Percentiles rank a stretch among this genome's conserved stretches.
Evolutionary conservation across 2,329 filamentous ascomycete genomes (phyloP).

Genomic region (Aspergillus niger): DNA sequence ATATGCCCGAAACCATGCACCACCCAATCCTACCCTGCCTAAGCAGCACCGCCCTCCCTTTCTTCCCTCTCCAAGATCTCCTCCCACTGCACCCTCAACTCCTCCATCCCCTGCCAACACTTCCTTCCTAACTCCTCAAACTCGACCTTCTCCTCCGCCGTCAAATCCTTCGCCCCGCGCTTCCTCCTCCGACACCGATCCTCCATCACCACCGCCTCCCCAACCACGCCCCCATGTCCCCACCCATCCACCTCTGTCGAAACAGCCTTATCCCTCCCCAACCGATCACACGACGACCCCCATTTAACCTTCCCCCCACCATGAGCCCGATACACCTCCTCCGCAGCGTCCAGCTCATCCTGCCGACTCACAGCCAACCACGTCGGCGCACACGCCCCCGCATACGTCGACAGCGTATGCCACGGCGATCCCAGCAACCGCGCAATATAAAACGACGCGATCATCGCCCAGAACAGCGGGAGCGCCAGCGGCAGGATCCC

Average conservation of each 20-base stretch:
- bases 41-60: conserved; percentile 1
- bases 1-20: neutral
- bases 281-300: conserved; percentile 70
- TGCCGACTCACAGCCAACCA: conserved; percentile 75
- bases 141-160: conserved; percentile 40
- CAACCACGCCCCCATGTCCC: conserved; percentile 64
- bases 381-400: conserved; percentile 72
- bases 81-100: conserved; percentile 44
- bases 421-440: conserved; percentile 83
- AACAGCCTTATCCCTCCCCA: conserved; percentile 63
- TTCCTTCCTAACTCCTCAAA: conserved; percentile 45
- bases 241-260: conserved; percentile 84
- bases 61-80: conserved; percentile 40
- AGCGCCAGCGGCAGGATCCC: conserved; percentile 74
- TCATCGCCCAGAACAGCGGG: conserved; percentile 70
- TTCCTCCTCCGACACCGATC: conserved; percentile 60
- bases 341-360: conserved; percentile 39
- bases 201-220: conserved; percentile 54
- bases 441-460: conserved; percentile 66
- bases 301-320: conserved; percentile 70
- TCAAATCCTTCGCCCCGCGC: conserved; percentile 60
- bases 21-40: neutral
- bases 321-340: conserved; percentile 57
- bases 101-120: conserved; percentile 48
- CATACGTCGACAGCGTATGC: conserved; percentile 77